Evolutionary conservation across 306 rosid genomes (phyloP).

Genomic region (Lagenaria siceraria): DNA sequence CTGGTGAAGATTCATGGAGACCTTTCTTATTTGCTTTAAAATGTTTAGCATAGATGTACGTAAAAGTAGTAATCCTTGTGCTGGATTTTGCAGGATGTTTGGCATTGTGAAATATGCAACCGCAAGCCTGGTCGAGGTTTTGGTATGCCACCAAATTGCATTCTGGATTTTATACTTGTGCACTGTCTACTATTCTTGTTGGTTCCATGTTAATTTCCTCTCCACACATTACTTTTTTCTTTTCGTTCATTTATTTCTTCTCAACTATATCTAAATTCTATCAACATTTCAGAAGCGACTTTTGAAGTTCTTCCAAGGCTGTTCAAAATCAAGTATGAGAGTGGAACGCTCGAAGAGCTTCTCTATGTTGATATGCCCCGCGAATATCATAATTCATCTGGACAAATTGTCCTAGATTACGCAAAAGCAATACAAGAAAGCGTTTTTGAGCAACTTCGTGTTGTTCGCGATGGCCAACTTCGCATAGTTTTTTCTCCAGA

Average conservation of each 20-base stretch:
- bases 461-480: constrained; percentile 97
- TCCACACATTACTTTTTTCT: background rate
- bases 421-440: constrained; percentile 97
- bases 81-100: constrained; percentile 63
- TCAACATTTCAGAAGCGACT: constrained; percentile 63
- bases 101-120: constrained; percentile 97
- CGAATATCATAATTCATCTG: constrained; percentile 81
- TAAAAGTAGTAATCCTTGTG: background rate
- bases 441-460: constrained; percentile 96
- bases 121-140: constrained; percentile 97
- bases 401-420: constrained; percentile 91
- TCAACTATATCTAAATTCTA: constrained; percentile 10
- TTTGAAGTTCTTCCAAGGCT: constrained; percentile 94
- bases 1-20: background rate
- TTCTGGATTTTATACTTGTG: background rate
- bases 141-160: constrained; percentile 28
- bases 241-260: constrained; percentile 12
- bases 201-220: background rate
- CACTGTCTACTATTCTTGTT: no score
- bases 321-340: constrained; percentile 87
- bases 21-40: background rate
- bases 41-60: background rate
- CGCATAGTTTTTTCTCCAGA: constrained; percentile 91
- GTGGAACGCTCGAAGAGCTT: constrained; percentile 95
- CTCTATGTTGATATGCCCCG: constrained; percentile 98